Evolutionary conservation across 148 eudicot genomes (phyloP).

Genomic region (Agrostemma githago): DNA sequence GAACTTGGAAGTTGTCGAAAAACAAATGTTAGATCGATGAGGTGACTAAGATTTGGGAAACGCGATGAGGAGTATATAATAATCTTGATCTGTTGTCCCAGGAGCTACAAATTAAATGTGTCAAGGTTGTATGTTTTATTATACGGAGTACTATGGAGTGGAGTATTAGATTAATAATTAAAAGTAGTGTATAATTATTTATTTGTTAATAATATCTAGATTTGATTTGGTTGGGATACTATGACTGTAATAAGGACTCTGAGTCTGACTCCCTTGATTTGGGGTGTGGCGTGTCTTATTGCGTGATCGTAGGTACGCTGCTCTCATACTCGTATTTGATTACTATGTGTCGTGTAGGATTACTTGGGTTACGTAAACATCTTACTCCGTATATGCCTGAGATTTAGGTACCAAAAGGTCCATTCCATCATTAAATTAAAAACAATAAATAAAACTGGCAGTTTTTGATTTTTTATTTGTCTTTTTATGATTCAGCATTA

Average conservation of each 20-base stretch:
- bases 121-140: not conserved
- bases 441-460: not conserved
- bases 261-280: not conserved
- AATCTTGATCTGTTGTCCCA: not conserved
- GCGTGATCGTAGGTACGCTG: constrained; percentile 9
- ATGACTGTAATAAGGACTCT: not conserved
- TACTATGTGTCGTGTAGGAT: not conserved
- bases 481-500: not conserved
- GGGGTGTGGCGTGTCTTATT: constrained; percentile 14
- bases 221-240: constrained; percentile 4
- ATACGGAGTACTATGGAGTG: not conserved
- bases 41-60: too few species aligned
- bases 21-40: too few species aligned
- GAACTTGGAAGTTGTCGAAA: too few species aligned
- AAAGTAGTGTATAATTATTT: constrained; percentile 1
- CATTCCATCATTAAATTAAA: not conserved
- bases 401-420: constrained; percentile 7
- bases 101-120: not conserved
- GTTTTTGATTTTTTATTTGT: constrained; percentile 17
- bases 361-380: not conserved
- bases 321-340: not conserved
- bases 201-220: constrained; percentile 3
- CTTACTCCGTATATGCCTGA: too few species aligned
- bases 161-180: constrained; percentile 3
- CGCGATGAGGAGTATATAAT: too few species aligned